Percentiles rank a stretch among this genome's conserved stretches.
Evolutionary conservation across 164 flowering plant species (phyloP).

Genomic region (Vitis rotundifolia): DNA sequence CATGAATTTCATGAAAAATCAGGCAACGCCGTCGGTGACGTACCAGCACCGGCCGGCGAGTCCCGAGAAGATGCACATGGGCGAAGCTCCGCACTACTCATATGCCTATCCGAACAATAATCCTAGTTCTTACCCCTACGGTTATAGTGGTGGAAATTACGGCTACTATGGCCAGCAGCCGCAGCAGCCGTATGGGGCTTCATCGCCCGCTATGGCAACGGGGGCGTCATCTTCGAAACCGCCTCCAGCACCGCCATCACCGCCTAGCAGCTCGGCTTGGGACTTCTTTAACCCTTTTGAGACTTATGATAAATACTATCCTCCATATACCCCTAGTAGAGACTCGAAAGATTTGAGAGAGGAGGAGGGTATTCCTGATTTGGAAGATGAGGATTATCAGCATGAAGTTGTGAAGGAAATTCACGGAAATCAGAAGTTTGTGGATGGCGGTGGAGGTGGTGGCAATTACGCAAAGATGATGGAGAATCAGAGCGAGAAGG

Average conservation of each 20-base stretch:
- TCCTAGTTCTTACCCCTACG: constrained; percentile 24
- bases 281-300: constrained; percentile 81
- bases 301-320: constrained; percentile 40
- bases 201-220: constrained; percentile 13
- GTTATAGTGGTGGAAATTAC: constrained; percentile 25
- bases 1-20: constrained; percentile 71
- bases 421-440: constrained; percentile 56
- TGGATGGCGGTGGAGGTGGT: constrained; percentile 23
- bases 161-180: constrained; percentile 18
- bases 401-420: constrained; percentile 85
- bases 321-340: constrained; percentile 65
- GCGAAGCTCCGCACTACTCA: constrained; percentile 32
- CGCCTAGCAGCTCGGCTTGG: constrained; percentile 73
- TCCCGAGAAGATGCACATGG: constrained; percentile 45
- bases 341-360: constrained; percentile 86
- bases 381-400: constrained; percentile 81
- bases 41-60: constrained; percentile 63
- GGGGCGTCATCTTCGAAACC: constrained; percentile 51
- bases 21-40: constrained; percentile 52
- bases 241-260: constrained; percentile 89
- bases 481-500: constrained; percentile 16
- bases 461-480: constrained; percentile 19
- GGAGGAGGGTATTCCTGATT: constrained; percentile 96
- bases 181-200: constrained; percentile 16
- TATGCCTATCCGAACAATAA: constrained; percentile 19